These are phyloP conservation scores for Annulohypoxylon truncatum DNA, from an alignment of 2,329 filamentous ascomycete species.

Conservation along the genomic window DNA sequence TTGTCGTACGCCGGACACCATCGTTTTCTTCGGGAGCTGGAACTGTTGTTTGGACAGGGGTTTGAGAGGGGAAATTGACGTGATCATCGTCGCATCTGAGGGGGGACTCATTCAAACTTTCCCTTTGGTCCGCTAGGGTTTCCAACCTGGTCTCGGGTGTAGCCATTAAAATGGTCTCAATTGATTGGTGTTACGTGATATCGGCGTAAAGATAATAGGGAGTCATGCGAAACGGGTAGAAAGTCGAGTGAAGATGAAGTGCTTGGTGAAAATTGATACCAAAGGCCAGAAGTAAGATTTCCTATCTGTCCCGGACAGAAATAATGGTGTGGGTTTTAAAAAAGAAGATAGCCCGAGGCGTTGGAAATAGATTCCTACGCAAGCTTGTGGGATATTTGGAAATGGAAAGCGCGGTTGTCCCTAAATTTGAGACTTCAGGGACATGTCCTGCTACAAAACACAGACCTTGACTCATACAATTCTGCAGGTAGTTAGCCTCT, in stretches of 20 bases:
- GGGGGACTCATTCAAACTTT: not conserved
- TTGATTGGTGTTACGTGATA: not conserved
- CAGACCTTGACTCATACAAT: not conserved
- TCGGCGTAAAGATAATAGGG: not conserved
- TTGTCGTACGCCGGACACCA: slow-evolving; percentile 38
- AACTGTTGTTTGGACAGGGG: not conserved
- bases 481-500: not conserved
- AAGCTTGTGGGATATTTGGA: not conserved
- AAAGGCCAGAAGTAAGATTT: not conserved
- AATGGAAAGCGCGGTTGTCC: not conserved
- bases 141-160: slow-evolving; percentile 4
- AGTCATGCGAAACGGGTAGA: not conserved
- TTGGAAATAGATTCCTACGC: not conserved
- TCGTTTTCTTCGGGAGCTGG: slow-evolving; percentile 16
- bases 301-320: not conserved
- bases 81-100: not conserved
- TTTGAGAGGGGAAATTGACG: not conserved
- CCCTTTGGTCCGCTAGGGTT: not conserved
- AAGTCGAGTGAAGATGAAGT: not conserved
- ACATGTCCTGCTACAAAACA: not conserved
- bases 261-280: not conserved
- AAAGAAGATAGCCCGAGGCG: not conserved
- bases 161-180: slow-evolving; percentile 12
- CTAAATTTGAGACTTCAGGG: not conserved
- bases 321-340: not conserved